Conservation (phyloP, 495 filamentous ascomycete genomes). For the Podospora fimiseda region DNA sequence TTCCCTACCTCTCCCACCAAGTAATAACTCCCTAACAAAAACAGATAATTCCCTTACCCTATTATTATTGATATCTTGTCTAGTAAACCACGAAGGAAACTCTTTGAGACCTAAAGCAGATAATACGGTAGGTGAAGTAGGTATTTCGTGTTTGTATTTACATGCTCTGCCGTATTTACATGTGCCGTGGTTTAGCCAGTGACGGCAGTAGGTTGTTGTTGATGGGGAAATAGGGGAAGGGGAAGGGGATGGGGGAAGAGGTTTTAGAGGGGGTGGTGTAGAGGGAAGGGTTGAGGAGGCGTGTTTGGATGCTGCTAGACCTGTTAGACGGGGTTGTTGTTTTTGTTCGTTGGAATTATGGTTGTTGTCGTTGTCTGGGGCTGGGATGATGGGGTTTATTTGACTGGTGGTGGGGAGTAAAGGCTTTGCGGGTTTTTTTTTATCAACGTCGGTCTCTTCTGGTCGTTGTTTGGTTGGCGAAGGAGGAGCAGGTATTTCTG, state of each 20-base stretch:
- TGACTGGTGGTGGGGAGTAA: neutral
- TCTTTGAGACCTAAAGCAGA: constrained; percentile 31
- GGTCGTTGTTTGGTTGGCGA: no score
- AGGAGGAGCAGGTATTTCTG: no score
- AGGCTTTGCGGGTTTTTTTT: no score
- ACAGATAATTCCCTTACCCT: neutral
- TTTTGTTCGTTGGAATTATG: neutral
- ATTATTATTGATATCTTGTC: neutral
- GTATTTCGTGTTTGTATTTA: constrained; percentile 38
- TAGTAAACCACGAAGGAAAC: constrained; percentile 31
- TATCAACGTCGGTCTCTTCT: no score
- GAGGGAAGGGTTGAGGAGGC: neutral
- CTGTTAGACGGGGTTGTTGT: no score
- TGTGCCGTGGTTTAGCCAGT: constrained; percentile 39
- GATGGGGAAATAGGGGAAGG: neutral
- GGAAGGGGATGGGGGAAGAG: neutral
- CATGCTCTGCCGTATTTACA: constrained; percentile 40
- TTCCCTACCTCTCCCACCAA: neutral
- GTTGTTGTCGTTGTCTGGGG: neutral
- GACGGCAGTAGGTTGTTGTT: constrained; percentile 27
- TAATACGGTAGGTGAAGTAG: constrained; percentile 28
- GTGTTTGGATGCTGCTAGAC: neutral
- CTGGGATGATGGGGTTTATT: neutral
- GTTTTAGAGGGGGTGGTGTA: neutral
- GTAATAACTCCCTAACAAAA: neutral